Conservation (phyloP, 768 basidiomycete genomes). For the Sarcodon sp. region DNA sequence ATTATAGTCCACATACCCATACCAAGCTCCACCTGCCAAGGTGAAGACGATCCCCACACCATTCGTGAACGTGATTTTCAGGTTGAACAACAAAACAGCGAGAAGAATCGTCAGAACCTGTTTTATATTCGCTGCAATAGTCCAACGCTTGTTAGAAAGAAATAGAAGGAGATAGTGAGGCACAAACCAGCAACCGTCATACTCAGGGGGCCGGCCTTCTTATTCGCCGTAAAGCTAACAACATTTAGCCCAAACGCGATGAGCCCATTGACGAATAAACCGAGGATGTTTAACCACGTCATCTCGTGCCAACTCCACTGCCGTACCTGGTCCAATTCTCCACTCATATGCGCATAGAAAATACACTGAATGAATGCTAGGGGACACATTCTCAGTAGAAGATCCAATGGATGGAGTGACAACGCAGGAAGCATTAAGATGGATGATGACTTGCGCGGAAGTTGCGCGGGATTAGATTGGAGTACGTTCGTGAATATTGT, state of each 20-base stretch:
- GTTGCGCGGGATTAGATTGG: constrained; percentile 23
- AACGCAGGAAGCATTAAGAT: constrained; percentile 16
- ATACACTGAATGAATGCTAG: constrained; percentile 85
- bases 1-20: constrained; percentile 47
- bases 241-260: constrained; percentile 92
- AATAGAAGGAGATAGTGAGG: background rate
- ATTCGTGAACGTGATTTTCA: constrained; percentile 72
- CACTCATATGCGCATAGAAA: constrained; percentile 60
- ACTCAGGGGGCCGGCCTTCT: constrained; percentile 75
- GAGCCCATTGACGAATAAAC: constrained; percentile 63
- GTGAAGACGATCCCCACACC: constrained; percentile 77
- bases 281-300: constrained; percentile 21
- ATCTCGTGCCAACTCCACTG: constrained; percentile 31
- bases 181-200: constrained; percentile 82
- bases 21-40: constrained; percentile 76
- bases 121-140: constrained; percentile 65
- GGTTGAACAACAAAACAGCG: constrained; percentile 73
- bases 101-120: constrained; percentile 84
- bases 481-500: constrained; percentile 84
- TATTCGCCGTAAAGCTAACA: constrained; percentile 93
- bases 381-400: constrained; percentile 83
- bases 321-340: constrained; percentile 62
- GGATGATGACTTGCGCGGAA: background rate
- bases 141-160: background rate
- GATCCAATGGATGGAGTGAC: constrained; percentile 64